These are phyloP conservation scores for Cyclospora cayetanensis DNA, from an alignment of 169 alveolate genomes.

Conservation along the genomic window DNA sequence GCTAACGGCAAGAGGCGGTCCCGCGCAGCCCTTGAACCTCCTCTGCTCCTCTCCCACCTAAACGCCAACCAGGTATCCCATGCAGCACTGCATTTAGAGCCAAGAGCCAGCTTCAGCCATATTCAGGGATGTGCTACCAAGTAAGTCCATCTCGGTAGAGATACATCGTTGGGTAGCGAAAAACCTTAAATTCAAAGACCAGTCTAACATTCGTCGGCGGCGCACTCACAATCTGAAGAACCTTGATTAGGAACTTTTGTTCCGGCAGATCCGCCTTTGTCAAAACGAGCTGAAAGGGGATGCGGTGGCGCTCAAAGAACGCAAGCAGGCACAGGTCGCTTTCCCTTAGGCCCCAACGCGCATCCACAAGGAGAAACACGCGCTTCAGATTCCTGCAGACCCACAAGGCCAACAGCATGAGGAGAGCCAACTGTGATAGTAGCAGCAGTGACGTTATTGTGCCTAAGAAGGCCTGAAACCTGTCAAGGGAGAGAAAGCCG, in stretches of 20 bases:
- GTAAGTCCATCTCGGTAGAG: too few relatives aligned
- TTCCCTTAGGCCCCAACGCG: constrained; percentile 66
- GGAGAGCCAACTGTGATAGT: not conserved
- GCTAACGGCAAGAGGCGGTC: constrained; percentile 61
- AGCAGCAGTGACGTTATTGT: not conserved
- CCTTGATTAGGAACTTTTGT: constrained; percentile 45
- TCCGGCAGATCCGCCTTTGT: constrained; percentile 73
- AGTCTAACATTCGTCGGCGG: not conserved
- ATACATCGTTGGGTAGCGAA: too few relatives aligned
- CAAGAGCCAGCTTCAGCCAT: too few relatives aligned
- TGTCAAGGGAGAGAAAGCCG: not conserved
- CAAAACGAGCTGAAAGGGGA: constrained; percentile 67
- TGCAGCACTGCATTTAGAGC: too few relatives aligned
- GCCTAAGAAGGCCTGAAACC: not conserved
- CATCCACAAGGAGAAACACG: constrained; percentile 66
- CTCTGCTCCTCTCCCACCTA: constrained; percentile 64
- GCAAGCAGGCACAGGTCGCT: constrained; percentile 60
- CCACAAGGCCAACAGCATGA: not conserved
- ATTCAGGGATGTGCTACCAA: too few relatives aligned
- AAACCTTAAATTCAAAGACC: not conserved
- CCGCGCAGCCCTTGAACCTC: constrained; percentile 61
- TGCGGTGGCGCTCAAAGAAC: constrained; percentile 64
- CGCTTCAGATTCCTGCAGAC: constrained; percentile 58
- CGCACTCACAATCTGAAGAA: constrained; percentile 54
- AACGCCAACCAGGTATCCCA: not conserved